Percentiles rank a stretch among this genome's conserved stretches.
Conservation (phyloP, 1,139 yeast genomes). For the Hyphopichia pseudoburtonii region DNA sequence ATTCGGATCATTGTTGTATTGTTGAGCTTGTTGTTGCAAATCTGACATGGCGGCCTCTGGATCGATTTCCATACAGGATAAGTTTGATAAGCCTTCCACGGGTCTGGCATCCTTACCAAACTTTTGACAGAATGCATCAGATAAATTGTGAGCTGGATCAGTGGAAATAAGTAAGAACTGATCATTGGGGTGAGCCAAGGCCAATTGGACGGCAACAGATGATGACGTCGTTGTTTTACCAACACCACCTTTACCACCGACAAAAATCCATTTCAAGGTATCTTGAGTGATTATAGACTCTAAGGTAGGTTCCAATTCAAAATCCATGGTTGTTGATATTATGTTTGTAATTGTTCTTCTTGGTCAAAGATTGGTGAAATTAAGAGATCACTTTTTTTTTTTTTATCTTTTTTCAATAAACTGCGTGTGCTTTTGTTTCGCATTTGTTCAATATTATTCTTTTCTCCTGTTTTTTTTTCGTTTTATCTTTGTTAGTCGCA, state of each 20-base stretch:
- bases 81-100: slow-evolving; percentile 83
- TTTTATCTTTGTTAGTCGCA: not conserved
- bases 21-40: slow-evolving; percentile 62
- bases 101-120: slow-evolving; percentile 94
- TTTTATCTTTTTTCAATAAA: not conserved
- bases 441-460: not conserved
- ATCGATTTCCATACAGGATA: slow-evolving; percentile 97
- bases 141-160: slow-evolving; percentile 96
- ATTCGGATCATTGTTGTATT: slow-evolving; percentile 56
- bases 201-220: slow-evolving; percentile 88
- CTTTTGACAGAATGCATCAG: slow-evolving; percentile 97
- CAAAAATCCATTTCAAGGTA: slow-evolving; percentile 91
- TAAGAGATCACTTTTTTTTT: not conserved
- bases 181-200: slow-evolving; percentile 75
- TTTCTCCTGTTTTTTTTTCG: not conserved
- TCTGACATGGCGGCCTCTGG: slow-evolving; percentile 94
- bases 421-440: not conserved
- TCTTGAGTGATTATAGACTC: slow-evolving; percentile 64
- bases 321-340: slow-evolving; percentile 35
- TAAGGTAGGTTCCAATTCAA: slow-evolving; percentile 64
- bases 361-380: too few species aligned
- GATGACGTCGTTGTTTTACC: slow-evolving; percentile 98
- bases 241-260: slow-evolving; percentile 99
- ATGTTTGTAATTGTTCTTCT: too few species aligned
- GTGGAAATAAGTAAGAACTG: slow-evolving; percentile 89